phyloP scores from a whole-genome alignment of 2,329 filamentous ascomycete species.

The Aspergillus fijiensis region DNA sequence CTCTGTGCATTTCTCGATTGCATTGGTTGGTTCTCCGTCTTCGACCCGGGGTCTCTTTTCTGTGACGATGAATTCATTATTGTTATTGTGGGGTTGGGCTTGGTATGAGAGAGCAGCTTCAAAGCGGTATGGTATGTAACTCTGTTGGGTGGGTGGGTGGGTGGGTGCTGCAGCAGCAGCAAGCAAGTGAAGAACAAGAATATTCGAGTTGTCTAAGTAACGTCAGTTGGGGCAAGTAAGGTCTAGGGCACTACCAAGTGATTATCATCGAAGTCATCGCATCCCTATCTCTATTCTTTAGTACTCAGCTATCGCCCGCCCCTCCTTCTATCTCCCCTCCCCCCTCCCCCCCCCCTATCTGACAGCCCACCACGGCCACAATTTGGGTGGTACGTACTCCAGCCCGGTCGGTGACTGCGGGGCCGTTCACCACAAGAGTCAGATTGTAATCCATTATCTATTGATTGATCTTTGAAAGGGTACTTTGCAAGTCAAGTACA shows the following conservation, averaged over 20 bases:
- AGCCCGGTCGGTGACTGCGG: slow-evolving; percentile 21
- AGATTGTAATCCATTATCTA: neutral
- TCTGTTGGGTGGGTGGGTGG: slow-evolving; percentile 15
- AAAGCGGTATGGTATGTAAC: slow-evolving; percentile 19
- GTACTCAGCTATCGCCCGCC: neutral
- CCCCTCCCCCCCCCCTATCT: slow-evolving; percentile 15
- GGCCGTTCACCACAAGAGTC: slow-evolving; percentile 14
- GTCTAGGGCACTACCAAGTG: neutral
- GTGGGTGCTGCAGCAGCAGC: neutral
- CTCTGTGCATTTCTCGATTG: neutral
- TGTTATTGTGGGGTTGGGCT: slow-evolving; percentile 15
- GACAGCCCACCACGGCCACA: slow-evolving; percentile 25
- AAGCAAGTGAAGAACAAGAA: neutral
- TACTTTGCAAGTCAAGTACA: no score
- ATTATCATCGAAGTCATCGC: neutral
- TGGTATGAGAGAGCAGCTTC: slow-evolving; percentile 17
- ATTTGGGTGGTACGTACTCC: slow-evolving; percentile 18
- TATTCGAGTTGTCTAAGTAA: slow-evolving; percentile 6
- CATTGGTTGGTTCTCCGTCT: slow-evolving; percentile 7
- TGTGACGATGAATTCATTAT: slow-evolving; percentile 9
- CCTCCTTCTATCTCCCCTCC: slow-evolving; percentile 11
- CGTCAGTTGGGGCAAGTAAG: neutral
- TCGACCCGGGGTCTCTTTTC: slow-evolving; percentile 1
- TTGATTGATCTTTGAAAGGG: no score
- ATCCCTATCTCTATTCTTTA: neutral